A percentile compares a stretch with the other conserved stretches of the same genome.
Evolutionary conservation across 208 protist genomes (phyloP).

Genomic region (Jaenimonas drosophilae): DNA sequence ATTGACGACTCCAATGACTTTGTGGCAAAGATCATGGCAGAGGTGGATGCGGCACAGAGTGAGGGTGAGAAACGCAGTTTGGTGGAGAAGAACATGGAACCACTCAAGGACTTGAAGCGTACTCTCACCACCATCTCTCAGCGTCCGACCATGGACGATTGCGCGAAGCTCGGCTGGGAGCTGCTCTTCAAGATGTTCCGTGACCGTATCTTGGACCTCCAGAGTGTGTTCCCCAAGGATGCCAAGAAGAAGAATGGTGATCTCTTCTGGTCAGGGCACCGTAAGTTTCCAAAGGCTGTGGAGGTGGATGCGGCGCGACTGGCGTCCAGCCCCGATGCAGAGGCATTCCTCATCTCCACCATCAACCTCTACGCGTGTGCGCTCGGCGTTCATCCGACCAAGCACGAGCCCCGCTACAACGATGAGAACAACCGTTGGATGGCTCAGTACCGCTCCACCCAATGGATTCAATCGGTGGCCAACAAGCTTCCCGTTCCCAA

Average conservation of each 20-base stretch:
- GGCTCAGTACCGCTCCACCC: slow-evolving; percentile 53
- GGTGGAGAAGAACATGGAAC: slow-evolving; percentile 64
- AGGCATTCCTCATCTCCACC: slow-evolving; percentile 62
- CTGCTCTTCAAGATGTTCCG: slow-evolving; percentile 94
- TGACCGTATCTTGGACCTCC: slow-evolving; percentile 95
- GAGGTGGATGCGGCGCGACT: slow-evolving; percentile 12
- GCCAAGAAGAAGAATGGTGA: slow-evolving; percentile 89
- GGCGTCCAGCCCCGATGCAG: slow-evolving; percentile 18
- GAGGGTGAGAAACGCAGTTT: slow-evolving; percentile 65
- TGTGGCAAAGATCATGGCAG: slow-evolving; percentile 36
- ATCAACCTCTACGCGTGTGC: slow-evolving; percentile 80
- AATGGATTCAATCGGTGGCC: slow-evolving; percentile 42
- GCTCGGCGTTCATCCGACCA: slow-evolving; percentile 75
- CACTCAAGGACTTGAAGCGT: slow-evolving; percentile 36
- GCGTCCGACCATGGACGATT: slow-evolving; percentile 86
- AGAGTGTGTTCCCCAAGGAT: slow-evolving; percentile 96
- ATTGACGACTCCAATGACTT: slow-evolving; percentile 74
- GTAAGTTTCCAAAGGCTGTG: slow-evolving; percentile 71
- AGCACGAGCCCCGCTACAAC: slow-evolving; percentile 78
- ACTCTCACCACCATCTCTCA: slow-evolving; percentile 39
- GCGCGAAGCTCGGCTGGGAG: slow-evolving; percentile 91
- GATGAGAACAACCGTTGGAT: slow-evolving; percentile 78
- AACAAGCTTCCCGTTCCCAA: slow-evolving; percentile 14
- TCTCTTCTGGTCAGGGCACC: slow-evolving; percentile 88
- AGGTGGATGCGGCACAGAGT: slow-evolving; percentile 47